phyloP scores from a whole-genome alignment of 169 alveolate species.

The Cryptosporidium sp. region DNA sequence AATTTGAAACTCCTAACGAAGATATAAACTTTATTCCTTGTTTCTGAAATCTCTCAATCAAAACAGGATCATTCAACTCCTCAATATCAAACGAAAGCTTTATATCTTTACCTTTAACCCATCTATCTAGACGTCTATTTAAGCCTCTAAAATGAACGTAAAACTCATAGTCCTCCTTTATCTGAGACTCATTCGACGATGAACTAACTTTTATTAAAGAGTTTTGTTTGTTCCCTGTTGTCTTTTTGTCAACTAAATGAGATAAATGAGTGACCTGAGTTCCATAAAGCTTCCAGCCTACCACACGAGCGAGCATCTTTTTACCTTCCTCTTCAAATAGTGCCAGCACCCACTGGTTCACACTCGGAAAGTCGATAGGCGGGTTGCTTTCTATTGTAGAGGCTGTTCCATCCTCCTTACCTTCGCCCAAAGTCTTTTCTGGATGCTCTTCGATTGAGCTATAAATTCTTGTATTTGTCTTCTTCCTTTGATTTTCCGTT shows the following conservation, averaged over 20 bases:
- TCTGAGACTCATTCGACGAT: conserved; percentile 17
- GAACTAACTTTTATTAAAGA: conserved; percentile 25
- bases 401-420: neutral
- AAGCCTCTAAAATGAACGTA: conserved; percentile 89
- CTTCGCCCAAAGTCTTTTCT: neutral
- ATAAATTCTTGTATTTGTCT: neutral
- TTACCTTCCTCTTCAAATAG: conserved; percentile 35
- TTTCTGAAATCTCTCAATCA: conserved; percentile 84
- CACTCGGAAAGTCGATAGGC: conserved; percentile 16
- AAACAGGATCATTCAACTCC: conserved; percentile 45
- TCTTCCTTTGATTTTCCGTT: neutral
- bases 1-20: conserved; percentile 20
- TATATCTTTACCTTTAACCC: conserved; percentile 85
- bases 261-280: conserved; percentile 53
- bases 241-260: conserved; percentile 44
- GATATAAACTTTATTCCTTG: conserved; percentile 79
- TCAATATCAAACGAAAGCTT: conserved; percentile 65
- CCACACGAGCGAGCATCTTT: conserved; percentile 49
- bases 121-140: conserved; percentile 89
- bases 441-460: neutral
- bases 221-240: neutral
- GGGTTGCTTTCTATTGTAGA: neutral
- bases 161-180: conserved; percentile 86
- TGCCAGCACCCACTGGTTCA: conserved; percentile 71
- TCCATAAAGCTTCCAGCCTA: conserved; percentile 68